phyloP scores from a whole-genome alignment of 1,284 basidiomycete genomes.

The Cutaneotrichosporon sp. region DNA sequence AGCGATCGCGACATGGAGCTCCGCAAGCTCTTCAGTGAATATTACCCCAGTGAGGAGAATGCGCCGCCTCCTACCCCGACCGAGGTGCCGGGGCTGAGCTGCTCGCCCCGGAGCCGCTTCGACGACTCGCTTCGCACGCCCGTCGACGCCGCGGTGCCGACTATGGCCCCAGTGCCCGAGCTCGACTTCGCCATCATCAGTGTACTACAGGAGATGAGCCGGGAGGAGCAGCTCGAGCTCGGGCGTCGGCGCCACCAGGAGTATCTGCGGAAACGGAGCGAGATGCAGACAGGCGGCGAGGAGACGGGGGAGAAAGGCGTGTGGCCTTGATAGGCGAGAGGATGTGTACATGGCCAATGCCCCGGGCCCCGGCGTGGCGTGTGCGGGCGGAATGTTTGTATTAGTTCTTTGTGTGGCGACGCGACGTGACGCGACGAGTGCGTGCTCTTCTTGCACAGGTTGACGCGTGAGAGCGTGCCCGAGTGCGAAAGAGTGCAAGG shows the following conservation, averaged over 20 bases:
- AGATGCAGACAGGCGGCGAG: slow-evolving; percentile 16
- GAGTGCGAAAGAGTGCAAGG: not conserved
- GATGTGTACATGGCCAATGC: not conserved
- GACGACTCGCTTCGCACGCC: slow-evolving; percentile 19
- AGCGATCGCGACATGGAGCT: slow-evolving; percentile 22
- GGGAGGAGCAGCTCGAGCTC: slow-evolving; percentile 39
- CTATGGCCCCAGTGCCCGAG: slow-evolving; percentile 11
- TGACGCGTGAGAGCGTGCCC: not conserved
- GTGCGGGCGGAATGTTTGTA: slow-evolving; percentile 1
- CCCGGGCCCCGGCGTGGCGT: not conserved
- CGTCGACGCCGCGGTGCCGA: not conserved
- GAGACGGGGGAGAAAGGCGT: not conserved
- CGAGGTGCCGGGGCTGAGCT: slow-evolving; percentile 1
- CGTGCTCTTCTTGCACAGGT: not conserved
- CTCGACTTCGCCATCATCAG: slow-evolving; percentile 19
- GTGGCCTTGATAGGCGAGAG: not conserved
- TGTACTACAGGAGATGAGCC: slow-evolving; percentile 31
- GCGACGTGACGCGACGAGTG: not conserved
- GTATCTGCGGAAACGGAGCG: slow-evolving; percentile 28
- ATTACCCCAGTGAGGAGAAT: not conserved
- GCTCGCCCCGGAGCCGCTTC: slow-evolving; percentile 13
- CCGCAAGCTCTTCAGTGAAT: slow-evolving; percentile 21
- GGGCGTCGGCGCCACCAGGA: slow-evolving; percentile 42
- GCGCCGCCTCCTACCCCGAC: not conserved
- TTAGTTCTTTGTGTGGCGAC: not conserved